phyloP scores from a whole-genome alignment of 768 basidiomycete genomes.

The Phlebiopsis gigantea region DNA sequence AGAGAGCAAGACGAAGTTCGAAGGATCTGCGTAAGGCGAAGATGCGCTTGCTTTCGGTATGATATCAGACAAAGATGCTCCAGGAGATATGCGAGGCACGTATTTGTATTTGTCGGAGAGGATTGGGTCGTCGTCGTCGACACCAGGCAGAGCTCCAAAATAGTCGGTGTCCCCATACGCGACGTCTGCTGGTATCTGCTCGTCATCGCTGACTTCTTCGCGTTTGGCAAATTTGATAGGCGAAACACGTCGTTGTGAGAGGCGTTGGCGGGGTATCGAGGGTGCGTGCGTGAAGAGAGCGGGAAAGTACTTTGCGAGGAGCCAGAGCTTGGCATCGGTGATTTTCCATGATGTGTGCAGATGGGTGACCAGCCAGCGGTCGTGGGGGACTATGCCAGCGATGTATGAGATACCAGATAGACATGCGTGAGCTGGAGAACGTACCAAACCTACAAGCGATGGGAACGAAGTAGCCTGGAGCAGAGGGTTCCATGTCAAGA shows the following conservation, averaged over 20 bases:
- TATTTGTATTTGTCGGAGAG: conserved; percentile 23
- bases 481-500: conserved; percentile 13
- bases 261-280: conserved; percentile 11
- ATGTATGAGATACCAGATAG: background rate
- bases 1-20: conserved; percentile 46
- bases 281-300: conserved; percentile 13
- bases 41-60: conserved; percentile 8
- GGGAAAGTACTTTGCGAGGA: conserved; percentile 53
- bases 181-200: conserved; percentile 7
- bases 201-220: conserved; percentile 3
- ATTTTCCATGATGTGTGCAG: conserved; percentile 57
- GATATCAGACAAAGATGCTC: conserved; percentile 7
- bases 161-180: conserved; percentile 22
- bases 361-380: conserved; percentile 77
- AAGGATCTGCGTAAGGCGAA: conserved; percentile 11
- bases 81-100: conserved; percentile 11
- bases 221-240: conserved; percentile 64
- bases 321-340: conserved; percentile 55
- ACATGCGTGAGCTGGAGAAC: conserved; percentile 14
- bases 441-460: conserved; percentile 55
- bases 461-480: conserved; percentile 26
- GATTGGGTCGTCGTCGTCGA: conserved; percentile 17
- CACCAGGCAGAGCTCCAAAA: conserved; percentile 20
- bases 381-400: conserved; percentile 45
- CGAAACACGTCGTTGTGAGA: conserved; percentile 40